These are phyloP conservation scores for Picochlorum sp. DNA, from an alignment of 139 green algal species.

Conservation along the genomic window DNA sequence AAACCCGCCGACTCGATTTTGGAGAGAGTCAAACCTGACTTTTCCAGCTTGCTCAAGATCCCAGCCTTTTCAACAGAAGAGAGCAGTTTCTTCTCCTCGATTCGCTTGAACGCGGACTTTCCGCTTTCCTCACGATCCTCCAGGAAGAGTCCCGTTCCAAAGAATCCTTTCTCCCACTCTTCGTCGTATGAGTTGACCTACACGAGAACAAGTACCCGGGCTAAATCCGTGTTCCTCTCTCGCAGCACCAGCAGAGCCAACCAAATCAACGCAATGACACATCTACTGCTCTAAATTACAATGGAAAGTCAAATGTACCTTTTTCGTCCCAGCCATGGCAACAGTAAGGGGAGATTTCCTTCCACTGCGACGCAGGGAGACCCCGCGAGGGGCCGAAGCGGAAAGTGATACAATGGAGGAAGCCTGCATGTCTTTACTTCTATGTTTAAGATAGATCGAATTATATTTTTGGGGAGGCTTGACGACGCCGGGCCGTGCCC, in stretches of 20 bases:
- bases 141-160: constrained; percentile 29
- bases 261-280: too few species aligned
- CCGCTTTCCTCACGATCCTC: constrained; percentile 27
- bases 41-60: constrained; percentile 43
- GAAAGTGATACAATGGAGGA: not conserved
- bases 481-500: too few species aligned
- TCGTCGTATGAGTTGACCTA: constrained; percentile 29
- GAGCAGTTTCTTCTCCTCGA: constrained; percentile 76
- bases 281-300: not conserved
- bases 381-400: not conserved
- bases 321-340: constrained; percentile 14
- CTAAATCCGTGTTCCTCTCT: not conserved
- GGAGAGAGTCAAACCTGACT: constrained; percentile 42
- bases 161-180: constrained; percentile 35
- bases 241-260: not conserved
- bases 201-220: not conserved
- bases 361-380: not conserved
- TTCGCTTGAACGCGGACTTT: constrained; percentile 34
- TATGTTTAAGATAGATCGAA: too few species aligned
- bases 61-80: constrained; percentile 72
- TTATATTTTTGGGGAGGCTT: too few species aligned
- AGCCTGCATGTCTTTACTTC: too few species aligned
- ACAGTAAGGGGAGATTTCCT: not conserved
- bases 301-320: constrained; percentile 3
- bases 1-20: constrained; percentile 47